Conservation (phyloP, 192 early-diverging fungal genomes). For the Borealophlyctis nickersoniae region DNA sequence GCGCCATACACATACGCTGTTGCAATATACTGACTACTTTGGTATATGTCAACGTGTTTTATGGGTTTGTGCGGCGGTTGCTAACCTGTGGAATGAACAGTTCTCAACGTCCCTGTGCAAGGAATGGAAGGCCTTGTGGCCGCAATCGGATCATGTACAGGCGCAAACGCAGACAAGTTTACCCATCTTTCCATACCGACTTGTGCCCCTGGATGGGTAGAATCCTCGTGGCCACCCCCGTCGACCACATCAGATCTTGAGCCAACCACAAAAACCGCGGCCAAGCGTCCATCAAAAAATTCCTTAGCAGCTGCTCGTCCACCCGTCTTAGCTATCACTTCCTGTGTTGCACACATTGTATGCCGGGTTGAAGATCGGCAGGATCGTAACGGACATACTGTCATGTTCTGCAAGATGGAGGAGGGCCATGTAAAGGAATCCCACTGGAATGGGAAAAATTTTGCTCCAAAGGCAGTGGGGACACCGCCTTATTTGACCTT, state of each 20-base stretch:
- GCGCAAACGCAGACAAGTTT: conserved; percentile 24
- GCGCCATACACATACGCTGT: conserved; percentile 21
- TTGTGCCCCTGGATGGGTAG: conserved; percentile 30
- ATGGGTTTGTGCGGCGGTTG: background rate
- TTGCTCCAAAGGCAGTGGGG: conserved; percentile 14
- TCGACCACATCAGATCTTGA: background rate
- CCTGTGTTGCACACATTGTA: conserved; percentile 32
- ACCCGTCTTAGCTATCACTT: conserved; percentile 23
- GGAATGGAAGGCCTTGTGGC: conserved; percentile 24
- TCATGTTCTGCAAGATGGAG: conserved; percentile 24
- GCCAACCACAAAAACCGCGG: background rate
- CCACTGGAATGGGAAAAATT: conserved; percentile 37
- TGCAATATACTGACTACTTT: conserved; percentile 14
- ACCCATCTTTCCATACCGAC: conserved; percentile 9
- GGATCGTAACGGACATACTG: conserved; percentile 32
- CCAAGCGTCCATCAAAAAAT: background rate
- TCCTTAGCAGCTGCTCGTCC: background rate
- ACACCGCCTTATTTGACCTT: conserved; percentile 24
- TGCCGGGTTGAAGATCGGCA: conserved; percentile 32
- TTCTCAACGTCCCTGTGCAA: conserved; percentile 30
- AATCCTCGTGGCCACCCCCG: background rate
- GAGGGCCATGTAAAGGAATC: conserved; percentile 10
- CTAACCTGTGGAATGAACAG: conserved; percentile 4
- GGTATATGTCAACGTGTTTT: conserved; percentile 5
- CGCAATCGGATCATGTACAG: conserved; percentile 29